phyloP scores from a whole-genome alignment of 495 filamentous ascomycete species.

The Penicillium nucicola region DNA sequence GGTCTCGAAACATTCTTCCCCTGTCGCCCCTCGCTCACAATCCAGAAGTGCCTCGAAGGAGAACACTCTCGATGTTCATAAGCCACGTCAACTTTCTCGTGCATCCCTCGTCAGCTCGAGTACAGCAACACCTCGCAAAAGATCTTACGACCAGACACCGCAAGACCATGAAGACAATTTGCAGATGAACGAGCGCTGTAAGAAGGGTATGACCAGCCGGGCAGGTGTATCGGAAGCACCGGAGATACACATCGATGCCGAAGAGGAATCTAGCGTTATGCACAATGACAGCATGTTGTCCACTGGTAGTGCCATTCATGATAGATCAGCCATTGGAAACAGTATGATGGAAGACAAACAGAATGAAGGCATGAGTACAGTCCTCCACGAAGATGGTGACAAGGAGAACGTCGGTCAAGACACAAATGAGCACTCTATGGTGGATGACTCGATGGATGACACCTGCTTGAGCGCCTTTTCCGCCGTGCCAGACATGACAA shows the following conservation, averaged over 20 bases:
- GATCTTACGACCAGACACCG: constrained; percentile 40
- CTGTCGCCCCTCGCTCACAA: background rate
- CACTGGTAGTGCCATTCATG: constrained; percentile 10
- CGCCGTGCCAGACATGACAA: constrained; percentile 83
- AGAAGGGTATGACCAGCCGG: constrained; percentile 29
- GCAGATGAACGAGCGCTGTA: constrained; percentile 24
- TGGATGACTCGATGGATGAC: constrained; percentile 59
- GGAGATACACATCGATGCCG: constrained; percentile 28
- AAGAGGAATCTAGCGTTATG: constrained; percentile 29
- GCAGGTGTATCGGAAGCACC: constrained; percentile 18
- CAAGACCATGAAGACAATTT: constrained; percentile 19
- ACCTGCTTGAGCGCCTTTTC: constrained; percentile 86
- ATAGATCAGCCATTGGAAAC: constrained; percentile 25
- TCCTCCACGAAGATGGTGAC: constrained; percentile 29
- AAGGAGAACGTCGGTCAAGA: constrained; percentile 21
- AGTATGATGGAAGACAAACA: constrained; percentile 40
- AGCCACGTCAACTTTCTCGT: constrained; percentile 10
- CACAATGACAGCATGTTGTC: constrained; percentile 23
- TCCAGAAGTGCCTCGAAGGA: constrained; percentile 1
- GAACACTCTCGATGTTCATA: constrained; percentile 7
- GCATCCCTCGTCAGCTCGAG: constrained; percentile 10
- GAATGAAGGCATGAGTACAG: constrained; percentile 46
- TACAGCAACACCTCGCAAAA: constrained; percentile 32
- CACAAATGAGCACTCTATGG: constrained; percentile 19
- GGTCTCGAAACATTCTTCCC: background rate